A percentile compares a stretch with the other conserved stretches of the same genome.
These are phyloP conservation scores for Erysiphe pulchra DNA, from an alignment of 2,329 filamentous ascomycete genomes.

Conservation along the genomic window DNA sequence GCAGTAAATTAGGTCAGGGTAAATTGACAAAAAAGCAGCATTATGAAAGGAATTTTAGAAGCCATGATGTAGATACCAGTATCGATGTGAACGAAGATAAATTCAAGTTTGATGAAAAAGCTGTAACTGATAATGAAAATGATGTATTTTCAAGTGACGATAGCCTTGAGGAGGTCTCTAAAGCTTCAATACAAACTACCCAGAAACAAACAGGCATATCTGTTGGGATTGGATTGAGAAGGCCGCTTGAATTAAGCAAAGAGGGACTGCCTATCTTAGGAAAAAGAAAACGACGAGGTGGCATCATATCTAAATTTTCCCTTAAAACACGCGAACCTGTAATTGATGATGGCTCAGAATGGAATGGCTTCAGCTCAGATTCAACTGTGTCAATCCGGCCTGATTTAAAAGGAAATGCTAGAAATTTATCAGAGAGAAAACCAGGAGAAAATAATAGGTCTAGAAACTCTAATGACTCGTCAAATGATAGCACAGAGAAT, in stretches of 20 bases:
- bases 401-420: conserved; percentile 11
- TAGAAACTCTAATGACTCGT: conserved; percentile 2
- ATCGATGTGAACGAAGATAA: conserved; percentile 18
- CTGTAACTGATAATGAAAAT: conserved; percentile 7
- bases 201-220: conserved; percentile 3
- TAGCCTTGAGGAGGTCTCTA: conserved; percentile 3
- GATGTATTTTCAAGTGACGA: conserved; percentile 7
- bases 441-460: conserved; percentile 6
- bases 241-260: conserved; percentile 57
- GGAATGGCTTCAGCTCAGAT: conserved; percentile 33
- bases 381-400: conserved; percentile 16
- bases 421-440: conserved; percentile 9
- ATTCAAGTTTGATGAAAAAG: conserved; percentile 24
- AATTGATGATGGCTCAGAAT: conserved; percentile 21
- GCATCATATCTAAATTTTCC: conserved; percentile 29
- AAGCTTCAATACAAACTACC: conserved; percentile 2
- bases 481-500: conserved; percentile 8
- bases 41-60: conserved; percentile 34
- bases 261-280: conserved; percentile 55
- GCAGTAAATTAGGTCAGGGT: conserved; percentile 46
- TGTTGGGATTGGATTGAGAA: conserved; percentile 60
- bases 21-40: conserved; percentile 46
- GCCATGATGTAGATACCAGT: conserved; percentile 34
- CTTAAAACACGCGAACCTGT: conserved; percentile 19
- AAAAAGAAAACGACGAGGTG: conserved; percentile 50